Evolutionary conservation across 208 protist genomes (phyloP).

Genomic region (Acanthamoeba polyphaga): DNA sequence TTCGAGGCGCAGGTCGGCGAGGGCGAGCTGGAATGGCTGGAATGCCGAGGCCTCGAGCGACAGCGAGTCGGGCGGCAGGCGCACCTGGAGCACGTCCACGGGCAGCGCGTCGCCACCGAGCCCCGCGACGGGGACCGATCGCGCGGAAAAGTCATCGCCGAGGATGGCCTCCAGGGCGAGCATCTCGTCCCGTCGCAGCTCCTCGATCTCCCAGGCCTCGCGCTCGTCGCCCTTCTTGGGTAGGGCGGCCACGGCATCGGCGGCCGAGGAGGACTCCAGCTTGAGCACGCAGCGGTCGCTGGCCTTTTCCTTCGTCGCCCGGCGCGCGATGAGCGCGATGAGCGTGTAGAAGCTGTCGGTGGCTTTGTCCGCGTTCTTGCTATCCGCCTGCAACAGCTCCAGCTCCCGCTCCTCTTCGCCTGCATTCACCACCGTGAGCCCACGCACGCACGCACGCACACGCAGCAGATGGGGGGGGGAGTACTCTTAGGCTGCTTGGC

Average conservation of each 20-base stretch:
- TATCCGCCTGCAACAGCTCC: background rate
- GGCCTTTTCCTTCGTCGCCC: background rate
- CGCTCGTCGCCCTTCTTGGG: constrained; percentile 43
- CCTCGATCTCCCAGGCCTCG: constrained; percentile 28
- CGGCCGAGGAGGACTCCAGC: background rate
- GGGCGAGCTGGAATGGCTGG: background rate
- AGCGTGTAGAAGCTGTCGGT: background rate
- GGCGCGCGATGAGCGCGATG: background rate
- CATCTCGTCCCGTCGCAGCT: constrained; percentile 71
- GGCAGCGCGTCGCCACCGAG: constrained; percentile 5
- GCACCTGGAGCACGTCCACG: constrained; percentile 12
- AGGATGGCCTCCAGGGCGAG: constrained; percentile 83
- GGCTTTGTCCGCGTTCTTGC: background rate
- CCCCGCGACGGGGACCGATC: background rate
- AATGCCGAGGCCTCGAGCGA: constrained; percentile 10
- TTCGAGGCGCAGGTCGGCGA: constrained; percentile 22
- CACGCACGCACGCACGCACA: background rate
- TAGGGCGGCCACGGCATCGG: constrained; percentile 3
- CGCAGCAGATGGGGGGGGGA: too few relatives aligned
- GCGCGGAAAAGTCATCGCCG: constrained; percentile 55
- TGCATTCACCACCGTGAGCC: background rate
- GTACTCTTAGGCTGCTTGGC: constrained; percentile 35
- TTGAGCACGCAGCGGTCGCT: background rate
- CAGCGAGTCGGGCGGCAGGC: constrained; percentile 10
- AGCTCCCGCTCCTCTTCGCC: background rate